Evolutionary conservation across 352 stramenopile species (phyloP), one percentile per base, ranked within the genome.

Genomic region (Thraustochytrium sp.): DNA sequence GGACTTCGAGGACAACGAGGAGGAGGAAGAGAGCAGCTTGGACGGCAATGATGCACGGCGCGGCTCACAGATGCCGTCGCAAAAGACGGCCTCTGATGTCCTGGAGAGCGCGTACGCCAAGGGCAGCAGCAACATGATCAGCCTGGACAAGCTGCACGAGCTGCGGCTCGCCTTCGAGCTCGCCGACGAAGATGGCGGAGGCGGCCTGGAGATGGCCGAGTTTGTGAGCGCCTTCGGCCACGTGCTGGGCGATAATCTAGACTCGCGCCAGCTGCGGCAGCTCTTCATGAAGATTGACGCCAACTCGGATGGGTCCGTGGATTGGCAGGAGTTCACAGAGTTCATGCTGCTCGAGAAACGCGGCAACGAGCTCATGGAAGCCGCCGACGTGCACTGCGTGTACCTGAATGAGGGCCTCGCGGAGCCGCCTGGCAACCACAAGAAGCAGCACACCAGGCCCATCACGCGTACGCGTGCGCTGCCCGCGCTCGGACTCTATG

Each of bases 311-410:
- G 91, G 91, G 29, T 93, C 91, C 0, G 91, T 94, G 44, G 91
- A 94, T 74, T 94, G 91, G 91, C 90, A 92, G 80, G 91, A 94
- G 82, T 90, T 94, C 44, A 94, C 90, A 4, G 93, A 94, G 82
- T 87, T 74, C 54, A 87, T 87, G 84, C 80, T 87, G 44, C 64
- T 87, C 21, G 53, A 87, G 46, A 84, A 84, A 31, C 49, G 59
- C 21, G 75, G 75, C 31, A 62, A 64, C 9, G 75, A 84, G 36
- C 61, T 84, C 29, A 84, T 84, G 75, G 26, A 64, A 13, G 63
- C 85, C 18, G 75, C 76, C 23, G 75, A 84, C 9, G 13, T 29
- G 1, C 34, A 26, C 16, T 80, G 68, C 38, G 44, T 75, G 38
- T 80, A 80, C 38, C 11, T 51, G 37, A 11, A 11, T 13, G 26